These are phyloP conservation scores for Glaciozyma martinii DNA, from an alignment of 768 basidiomycete genomes.

Conservation along the genomic window DNA sequence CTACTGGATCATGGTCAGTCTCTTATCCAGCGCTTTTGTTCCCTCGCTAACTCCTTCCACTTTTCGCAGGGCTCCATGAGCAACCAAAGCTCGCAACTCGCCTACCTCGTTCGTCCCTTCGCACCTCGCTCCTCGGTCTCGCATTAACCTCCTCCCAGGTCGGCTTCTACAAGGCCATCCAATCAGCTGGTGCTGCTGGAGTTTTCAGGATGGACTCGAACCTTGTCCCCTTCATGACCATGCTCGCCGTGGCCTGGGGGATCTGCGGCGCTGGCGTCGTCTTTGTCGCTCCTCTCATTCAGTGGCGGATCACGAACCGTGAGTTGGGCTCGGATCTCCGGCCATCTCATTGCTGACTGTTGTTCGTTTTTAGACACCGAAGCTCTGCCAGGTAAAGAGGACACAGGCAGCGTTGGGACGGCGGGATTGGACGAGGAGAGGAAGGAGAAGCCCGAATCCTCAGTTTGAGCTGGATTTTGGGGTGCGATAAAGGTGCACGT, in stretches of 20 bases:
- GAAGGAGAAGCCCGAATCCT: background rate
- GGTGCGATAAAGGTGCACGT: too few relatives aligned
- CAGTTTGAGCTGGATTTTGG: background rate
- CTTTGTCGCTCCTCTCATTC: slow-evolving; percentile 17
- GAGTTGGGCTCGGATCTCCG: background rate
- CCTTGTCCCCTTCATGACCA: slow-evolving; percentile 10
- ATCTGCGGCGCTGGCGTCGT: slow-evolving; percentile 8
- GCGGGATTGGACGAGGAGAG: background rate
- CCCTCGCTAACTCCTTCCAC: too few relatives aligned
- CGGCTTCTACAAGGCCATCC: slow-evolving; percentile 48
- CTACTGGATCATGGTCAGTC: slow-evolving; percentile 16
- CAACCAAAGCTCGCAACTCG: slow-evolving; percentile 68
- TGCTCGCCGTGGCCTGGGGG: slow-evolving; percentile 18
- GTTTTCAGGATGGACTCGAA: slow-evolving; percentile 25
- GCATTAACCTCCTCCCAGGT: too few relatives aligned
- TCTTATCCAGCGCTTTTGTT: too few relatives aligned
- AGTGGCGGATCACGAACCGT: slow-evolving; percentile 16
- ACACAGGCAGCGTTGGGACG: background rate
- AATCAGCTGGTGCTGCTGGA: slow-evolving; percentile 32
- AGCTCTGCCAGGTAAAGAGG: background rate
- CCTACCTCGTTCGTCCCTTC: too few relatives aligned
- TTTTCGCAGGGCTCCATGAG: slow-evolving; percentile 79
- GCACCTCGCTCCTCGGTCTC: too few relatives aligned
- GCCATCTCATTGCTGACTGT: background rate
- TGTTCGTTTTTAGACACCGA: background rate